phyloP scores from a whole-genome alignment of 2,329 filamentous ascomycete genomes.

The Pseudocercospora cruenta region DNA sequence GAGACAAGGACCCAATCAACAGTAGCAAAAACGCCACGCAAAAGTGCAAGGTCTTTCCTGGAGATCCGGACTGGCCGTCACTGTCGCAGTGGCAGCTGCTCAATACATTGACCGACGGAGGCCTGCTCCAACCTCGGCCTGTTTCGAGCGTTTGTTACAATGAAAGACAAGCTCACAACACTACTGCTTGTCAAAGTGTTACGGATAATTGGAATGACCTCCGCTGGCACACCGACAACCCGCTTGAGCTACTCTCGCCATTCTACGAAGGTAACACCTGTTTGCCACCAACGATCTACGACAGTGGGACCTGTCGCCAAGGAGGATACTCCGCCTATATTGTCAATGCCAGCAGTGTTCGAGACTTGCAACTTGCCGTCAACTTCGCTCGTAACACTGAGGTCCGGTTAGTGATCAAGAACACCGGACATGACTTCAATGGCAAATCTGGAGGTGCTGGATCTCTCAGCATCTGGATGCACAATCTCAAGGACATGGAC shows the following conservation, averaged over 20 bases:
- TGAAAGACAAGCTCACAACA: neutral
- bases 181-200: neutral
- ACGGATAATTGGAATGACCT: neutral
- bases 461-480: slow-evolving; percentile 60
- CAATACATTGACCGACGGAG: neutral
- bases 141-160: neutral
- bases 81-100: neutral
- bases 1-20: too few relatives aligned
- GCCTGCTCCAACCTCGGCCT: neutral
- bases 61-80: neutral
- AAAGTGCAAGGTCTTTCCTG: slow-evolving; percentile 1
- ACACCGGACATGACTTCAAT: slow-evolving; percentile 36
- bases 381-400: slow-evolving; percentile 43
- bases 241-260: neutral
- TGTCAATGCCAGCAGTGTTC: neutral
- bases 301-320: neutral
- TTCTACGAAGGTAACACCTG: neutral
- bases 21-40: neutral
- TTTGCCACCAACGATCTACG: slow-evolving; percentile 7
- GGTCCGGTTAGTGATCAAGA: slow-evolving; percentile 10
- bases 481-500: slow-evolving; percentile 54
- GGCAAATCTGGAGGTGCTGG: slow-evolving; percentile 66
- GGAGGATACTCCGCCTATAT: neutral
- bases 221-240: neutral
- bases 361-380: slow-evolving; percentile 31